phyloP scores from a whole-genome alignment of 345 rosid species.

The Ceriops tagal region DNA sequence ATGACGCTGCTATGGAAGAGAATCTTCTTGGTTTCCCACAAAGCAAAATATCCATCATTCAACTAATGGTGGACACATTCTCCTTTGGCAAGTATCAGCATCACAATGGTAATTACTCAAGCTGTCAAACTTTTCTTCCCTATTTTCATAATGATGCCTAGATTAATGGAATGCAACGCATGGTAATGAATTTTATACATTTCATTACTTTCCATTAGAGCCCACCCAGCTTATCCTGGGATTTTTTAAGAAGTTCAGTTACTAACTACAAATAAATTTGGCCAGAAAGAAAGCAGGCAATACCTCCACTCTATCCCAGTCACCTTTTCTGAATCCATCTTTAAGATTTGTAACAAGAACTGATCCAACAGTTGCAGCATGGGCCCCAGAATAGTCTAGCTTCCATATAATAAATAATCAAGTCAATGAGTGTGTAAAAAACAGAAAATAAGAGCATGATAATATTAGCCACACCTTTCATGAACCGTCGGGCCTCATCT shows the following conservation, averaged over 20 bases:
- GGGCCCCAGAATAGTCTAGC: conserved; percentile 72
- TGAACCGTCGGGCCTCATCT: conserved; percentile 70
- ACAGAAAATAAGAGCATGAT: background rate
- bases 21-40: too few species aligned
- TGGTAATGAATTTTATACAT: too few species aligned
- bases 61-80: too few species aligned
- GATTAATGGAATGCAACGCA: too few species aligned
- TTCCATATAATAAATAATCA: conserved; percentile 5
- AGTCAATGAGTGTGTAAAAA: conserved; percentile 9
- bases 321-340: conserved; percentile 67
- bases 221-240: background rate
- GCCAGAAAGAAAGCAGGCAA: conserved; percentile 1
- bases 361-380: conserved; percentile 76
- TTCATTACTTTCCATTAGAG: too few species aligned
- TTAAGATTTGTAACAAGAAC: conserved; percentile 75
- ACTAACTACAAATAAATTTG: too few species aligned
- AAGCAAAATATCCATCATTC: too few species aligned
- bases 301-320: conserved; percentile 84
- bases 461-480: conserved; percentile 48
- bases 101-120: background rate
- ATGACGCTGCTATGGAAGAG: too few species aligned
- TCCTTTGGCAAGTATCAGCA: background rate
- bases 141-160: too few species aligned
- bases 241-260: background rate
- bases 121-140: background rate